Evolutionary conservation across 345 rosid species (phyloP), one percentile per base, ranked within the genome.

Genomic region (Rhodomyrtus tomentosa): DNA sequence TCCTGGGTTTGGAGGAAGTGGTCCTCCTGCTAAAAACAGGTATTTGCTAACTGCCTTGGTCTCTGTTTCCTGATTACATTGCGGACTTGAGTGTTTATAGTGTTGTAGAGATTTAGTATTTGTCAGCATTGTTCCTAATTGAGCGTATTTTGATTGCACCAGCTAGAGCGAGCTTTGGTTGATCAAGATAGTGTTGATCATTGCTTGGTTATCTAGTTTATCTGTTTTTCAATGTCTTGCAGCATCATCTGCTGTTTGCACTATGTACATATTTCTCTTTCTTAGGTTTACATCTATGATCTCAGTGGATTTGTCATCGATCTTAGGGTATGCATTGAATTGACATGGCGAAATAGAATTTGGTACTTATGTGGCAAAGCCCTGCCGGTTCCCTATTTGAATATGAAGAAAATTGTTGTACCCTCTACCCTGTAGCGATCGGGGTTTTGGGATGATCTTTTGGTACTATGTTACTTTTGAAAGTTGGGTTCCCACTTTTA

Each of bases 1-100:
- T 81, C 85, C 89, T 82, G 93, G 93, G 73, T 91, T 91, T 74
- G 93, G 93, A 82, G 84, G 89, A 79, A 82, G 89, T 83, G 87
- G 84, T 85, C 82, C 90, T 79, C 85, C 90, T 29, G 80, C 81
- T 86, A 55, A 79, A 80, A 83, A 4, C 76, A 68, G 76, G 76
- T 68, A 68, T 68, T 27, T 18, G 5, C 48, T 84, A 1, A 20
- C 16, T 25, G 72, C 18, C 56, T 81, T 76, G 42, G 62, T 32
- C 22, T 68, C 76, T 32, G 42, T 68, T 32, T 68, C 24, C 5
- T 68, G 76, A 68, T 32, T 68, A 32, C 45, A 32, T 18, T 32
- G 45, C 15, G 45, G 76, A 32, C 76, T 32, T 62, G 9, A 68
- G 76, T 16, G 76, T 32, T 68, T 68, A 0, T 16, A 32, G 3